Conservation (phyloP, 352 stramenopile genomes). For the Blastocystis sp. region DNA sequence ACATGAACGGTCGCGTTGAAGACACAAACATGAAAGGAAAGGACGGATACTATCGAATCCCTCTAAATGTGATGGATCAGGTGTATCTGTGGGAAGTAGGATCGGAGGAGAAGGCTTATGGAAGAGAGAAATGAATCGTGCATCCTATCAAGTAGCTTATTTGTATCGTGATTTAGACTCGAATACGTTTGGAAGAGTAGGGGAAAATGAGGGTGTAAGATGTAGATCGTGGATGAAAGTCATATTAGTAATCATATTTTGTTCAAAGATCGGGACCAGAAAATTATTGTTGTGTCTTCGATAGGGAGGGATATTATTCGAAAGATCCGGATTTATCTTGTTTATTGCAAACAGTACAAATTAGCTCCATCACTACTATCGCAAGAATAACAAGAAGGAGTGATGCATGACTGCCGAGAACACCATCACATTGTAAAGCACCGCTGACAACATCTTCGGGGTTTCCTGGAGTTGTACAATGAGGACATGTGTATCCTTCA, state of each 20-base stretch:
- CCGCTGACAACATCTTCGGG: constrained; percentile 25
- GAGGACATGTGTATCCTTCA: constrained; percentile 54
- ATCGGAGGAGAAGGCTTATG: background rate
- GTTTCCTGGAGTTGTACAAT: constrained; percentile 23
- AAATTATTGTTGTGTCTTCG: background rate
- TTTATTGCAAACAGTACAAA: background rate
- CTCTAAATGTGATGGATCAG: constrained; percentile 56
- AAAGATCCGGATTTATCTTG: background rate
- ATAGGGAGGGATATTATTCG: background rate
- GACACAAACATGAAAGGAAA: constrained; percentile 3
- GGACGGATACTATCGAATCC: constrained; percentile 47
- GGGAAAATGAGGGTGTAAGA: background rate
- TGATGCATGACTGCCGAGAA: background rate
- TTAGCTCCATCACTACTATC: background rate
- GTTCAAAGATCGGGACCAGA: background rate
- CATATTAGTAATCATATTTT: background rate
- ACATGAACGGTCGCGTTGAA: background rate
- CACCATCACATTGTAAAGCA: background rate
- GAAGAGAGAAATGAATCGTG: constrained; percentile 43
- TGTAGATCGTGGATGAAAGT: background rate
- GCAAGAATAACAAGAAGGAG: background rate
- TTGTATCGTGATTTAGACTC: constrained; percentile 21
- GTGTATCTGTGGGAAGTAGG: constrained; percentile 58
- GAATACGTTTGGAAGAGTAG: constrained; percentile 12
- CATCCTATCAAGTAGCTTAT: background rate